phyloP scores from a whole-genome alignment of 2,329 filamentous ascomycete genomes.

The Teratosphaeria epicoccoides region DNA sequence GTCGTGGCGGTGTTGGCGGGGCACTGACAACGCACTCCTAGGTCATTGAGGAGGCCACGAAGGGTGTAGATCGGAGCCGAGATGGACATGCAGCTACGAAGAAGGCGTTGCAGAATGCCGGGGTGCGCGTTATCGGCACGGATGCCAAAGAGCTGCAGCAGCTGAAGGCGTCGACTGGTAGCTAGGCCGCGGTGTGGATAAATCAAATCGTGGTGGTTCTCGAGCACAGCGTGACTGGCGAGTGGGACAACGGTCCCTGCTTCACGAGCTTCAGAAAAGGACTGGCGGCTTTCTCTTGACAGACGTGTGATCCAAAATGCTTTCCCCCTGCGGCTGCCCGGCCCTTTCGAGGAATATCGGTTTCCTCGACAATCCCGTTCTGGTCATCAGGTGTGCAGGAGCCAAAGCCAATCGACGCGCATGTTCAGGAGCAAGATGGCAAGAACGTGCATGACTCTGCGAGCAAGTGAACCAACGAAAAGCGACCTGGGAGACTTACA shows the following conservation, averaged over 20 bases:
- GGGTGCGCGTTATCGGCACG: constrained; percentile 49
- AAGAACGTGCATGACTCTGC: no score
- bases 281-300: no score
- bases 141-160: not conserved
- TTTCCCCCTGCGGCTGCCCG: no score
- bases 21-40: not conserved
- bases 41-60: constrained; percentile 61
- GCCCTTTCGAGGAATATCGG: no score
- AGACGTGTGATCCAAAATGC: no score
- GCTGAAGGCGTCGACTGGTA: not conserved
- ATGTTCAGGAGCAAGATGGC: no score
- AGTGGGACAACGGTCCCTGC: not conserved
- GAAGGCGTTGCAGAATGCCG: constrained; percentile 44
- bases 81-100: constrained; percentile 45
- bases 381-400: no score
- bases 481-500: no score
- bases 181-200: not conserved
- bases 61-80: constrained; percentile 52
- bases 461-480: no score
- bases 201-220: not conserved
- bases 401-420: no score
- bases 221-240: not conserved
- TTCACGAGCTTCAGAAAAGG: no score
- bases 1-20: not conserved
- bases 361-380: no score